phyloP scores from a whole-genome alignment of 345 rosid species.

The Heritiera littoralis region DNA sequence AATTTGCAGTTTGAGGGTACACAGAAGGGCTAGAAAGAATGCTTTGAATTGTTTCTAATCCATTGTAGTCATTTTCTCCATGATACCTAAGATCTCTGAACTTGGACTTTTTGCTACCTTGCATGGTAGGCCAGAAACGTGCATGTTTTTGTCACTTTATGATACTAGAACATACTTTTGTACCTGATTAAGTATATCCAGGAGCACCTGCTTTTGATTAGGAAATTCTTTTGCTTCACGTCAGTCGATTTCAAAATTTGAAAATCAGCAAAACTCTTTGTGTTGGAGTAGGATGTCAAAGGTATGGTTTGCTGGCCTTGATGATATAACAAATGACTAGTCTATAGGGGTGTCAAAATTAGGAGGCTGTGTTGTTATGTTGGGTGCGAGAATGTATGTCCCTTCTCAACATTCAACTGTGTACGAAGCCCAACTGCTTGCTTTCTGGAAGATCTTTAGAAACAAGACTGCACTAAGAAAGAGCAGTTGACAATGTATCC shows the following conservation, averaged over 20 bases:
- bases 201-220: background rate
- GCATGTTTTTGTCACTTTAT: background rate
- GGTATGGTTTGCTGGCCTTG: background rate
- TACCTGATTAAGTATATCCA: background rate
- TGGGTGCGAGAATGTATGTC: background rate
- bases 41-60: background rate
- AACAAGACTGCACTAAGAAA: background rate
- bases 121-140: background rate
- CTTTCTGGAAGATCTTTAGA: slow-evolving; percentile 1
- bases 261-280: background rate
- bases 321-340: background rate
- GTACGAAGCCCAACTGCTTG: background rate
- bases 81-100: background rate
- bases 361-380: background rate
- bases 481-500: background rate
- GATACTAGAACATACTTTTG: background rate
- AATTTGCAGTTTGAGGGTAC: slow-evolving; percentile 7
- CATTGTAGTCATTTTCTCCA: background rate
- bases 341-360: background rate
- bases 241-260: background rate
- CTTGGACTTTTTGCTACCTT: background rate
- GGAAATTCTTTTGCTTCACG: background rate
- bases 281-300: background rate
- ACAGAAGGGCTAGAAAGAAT: slow-evolving; percentile 6
- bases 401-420: background rate